These are phyloP conservation scores for Verticillium tricorpus DNA, from an alignment of 2,329 filamentous ascomycete species.

Conservation along the genomic window DNA sequence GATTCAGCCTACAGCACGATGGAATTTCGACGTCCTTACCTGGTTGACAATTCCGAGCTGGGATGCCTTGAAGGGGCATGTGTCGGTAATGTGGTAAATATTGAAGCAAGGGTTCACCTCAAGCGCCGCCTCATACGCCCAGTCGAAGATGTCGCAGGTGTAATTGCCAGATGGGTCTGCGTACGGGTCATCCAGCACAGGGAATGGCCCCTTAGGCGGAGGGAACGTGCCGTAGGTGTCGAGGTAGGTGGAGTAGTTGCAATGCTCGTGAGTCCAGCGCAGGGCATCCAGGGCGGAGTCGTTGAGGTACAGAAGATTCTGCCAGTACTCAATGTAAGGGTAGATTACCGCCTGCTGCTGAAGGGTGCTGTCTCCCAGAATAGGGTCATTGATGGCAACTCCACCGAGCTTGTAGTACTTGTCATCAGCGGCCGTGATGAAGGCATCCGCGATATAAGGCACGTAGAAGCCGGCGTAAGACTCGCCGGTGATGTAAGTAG, in stretches of 20 bases:
- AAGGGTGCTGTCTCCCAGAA: slow-evolving; percentile 48
- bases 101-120: slow-evolving; percentile 74
- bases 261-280: slow-evolving; percentile 48
- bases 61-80: slow-evolving; percentile 67
- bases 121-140: slow-evolving; percentile 49
- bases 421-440: slow-evolving; percentile 63
- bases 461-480: slow-evolving; percentile 63
- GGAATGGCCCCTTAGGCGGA: slow-evolving; percentile 53
- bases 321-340: slow-evolving; percentile 57
- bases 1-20: too few species aligned
- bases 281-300: slow-evolving; percentile 49
- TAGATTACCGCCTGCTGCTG: slow-evolving; percentile 44
- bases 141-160: slow-evolving; percentile 51
- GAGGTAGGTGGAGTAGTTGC: slow-evolving; percentile 59
- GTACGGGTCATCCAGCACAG: slow-evolving; percentile 37
- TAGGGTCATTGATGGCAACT: slow-evolving; percentile 70
- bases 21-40: background rate
- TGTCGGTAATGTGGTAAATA: slow-evolving; percentile 69
- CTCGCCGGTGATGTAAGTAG: slow-evolving; percentile 71
- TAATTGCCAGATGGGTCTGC: slow-evolving; percentile 26
- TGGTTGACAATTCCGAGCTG: slow-evolving; percentile 66
- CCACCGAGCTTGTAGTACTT: slow-evolving; percentile 64
- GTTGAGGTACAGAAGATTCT: slow-evolving; percentile 59
- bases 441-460: slow-evolving; percentile 68
- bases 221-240: slow-evolving; percentile 64